Percentiles rank a stretch among this genome's conserved stretches.
phyloP scores from a whole-genome alignment of 495 filamentous ascomycete genomes.

The Annulohypoxylon stygium region DNA sequence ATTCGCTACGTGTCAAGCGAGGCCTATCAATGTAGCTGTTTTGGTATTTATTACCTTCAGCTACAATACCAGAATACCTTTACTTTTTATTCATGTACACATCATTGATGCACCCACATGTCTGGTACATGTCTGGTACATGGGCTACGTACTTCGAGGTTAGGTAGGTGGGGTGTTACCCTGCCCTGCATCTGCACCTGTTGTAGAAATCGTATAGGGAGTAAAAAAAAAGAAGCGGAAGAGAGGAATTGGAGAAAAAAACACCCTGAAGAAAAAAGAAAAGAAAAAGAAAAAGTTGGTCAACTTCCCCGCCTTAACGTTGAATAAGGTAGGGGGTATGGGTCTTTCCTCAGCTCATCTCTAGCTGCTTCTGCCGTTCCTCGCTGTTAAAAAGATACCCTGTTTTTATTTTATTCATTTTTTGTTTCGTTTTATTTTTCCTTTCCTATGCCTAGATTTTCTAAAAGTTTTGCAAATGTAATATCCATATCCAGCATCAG shows the following conservation, averaged over 20 bases:
- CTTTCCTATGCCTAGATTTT: constrained; percentile 4
- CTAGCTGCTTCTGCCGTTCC: no score
- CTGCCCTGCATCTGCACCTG: constrained; percentile 14
- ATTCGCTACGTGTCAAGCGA: constrained; percentile 36
- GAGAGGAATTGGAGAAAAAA: background rate
- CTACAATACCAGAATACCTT: constrained; percentile 4
- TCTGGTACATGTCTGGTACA: background rate
- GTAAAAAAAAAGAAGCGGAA: background rate
- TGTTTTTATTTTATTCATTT: background rate
- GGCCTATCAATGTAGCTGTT: constrained; percentile 12
- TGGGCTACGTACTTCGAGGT: background rate
- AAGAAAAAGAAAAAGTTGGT: constrained; percentile 8
- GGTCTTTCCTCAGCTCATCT: constrained; percentile 7
- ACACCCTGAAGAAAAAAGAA: background rate
- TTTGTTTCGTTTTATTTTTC: no score
- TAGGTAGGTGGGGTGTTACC: constrained; percentile 29
- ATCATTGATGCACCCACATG: no score
- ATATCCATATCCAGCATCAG: constrained; percentile 15
- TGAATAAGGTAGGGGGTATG: background rate
- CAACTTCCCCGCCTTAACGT: constrained; percentile 39
- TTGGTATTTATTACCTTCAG: constrained; percentile 4
- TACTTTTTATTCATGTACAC: background rate
- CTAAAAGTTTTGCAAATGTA: constrained; percentile 34
- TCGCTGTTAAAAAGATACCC: constrained; percentile 6
- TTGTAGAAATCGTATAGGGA: constrained; percentile 16